Base-by-base conservation (phyloP, 148 eudicot genomes). In the Camellia lanceoleosa region DNA sequence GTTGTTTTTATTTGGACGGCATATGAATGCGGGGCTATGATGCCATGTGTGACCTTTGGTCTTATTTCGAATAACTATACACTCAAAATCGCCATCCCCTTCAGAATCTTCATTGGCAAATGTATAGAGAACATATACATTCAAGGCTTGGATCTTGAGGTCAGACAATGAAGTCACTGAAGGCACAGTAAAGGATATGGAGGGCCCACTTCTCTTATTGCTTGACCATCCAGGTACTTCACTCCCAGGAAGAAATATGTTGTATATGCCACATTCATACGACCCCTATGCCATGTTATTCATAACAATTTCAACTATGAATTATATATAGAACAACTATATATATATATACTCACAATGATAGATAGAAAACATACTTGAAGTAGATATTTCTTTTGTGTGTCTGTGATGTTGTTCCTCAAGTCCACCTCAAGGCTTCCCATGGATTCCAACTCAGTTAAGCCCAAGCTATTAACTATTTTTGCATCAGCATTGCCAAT, bases 231-330 rank as follows among this genome's bases (percentile, higher is more conserved):
- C 60, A 8, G 11, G 41, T 5, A 49, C 9, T 7, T 52, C 60
- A 18, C 15, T 15, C 60, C 60, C 60, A 4, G 61, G 76, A 19
- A 73, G 15, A 10, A 51, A 73, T 3, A 55, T 75, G 78, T 52
- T 75, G 46, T 58, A 75, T 59, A 75, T 75, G 59, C 78, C 78
- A 59, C 12, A 65, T 59, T 75, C 78, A 61, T 75, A 42, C 78
- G 42, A 9, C 30, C 78, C 78, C 78, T 75, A 52, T 5, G 7
- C 60, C 54, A 56, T 14, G 7, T 10, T 2, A 56, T 56, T 56
- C 14, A 5, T 23, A 23, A 23, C 60, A 56, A 56, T 56, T 56
- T 56, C 11, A 56, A 54, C 8, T 54, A 5, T 54, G 56, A 54
- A 54, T 11, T 6, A 54, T 6, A 54, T 5, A 19, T 16, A 51